Conservation (phyloP, 495 filamentous ascomycete species). For the Bombardia bombarda region DNA sequence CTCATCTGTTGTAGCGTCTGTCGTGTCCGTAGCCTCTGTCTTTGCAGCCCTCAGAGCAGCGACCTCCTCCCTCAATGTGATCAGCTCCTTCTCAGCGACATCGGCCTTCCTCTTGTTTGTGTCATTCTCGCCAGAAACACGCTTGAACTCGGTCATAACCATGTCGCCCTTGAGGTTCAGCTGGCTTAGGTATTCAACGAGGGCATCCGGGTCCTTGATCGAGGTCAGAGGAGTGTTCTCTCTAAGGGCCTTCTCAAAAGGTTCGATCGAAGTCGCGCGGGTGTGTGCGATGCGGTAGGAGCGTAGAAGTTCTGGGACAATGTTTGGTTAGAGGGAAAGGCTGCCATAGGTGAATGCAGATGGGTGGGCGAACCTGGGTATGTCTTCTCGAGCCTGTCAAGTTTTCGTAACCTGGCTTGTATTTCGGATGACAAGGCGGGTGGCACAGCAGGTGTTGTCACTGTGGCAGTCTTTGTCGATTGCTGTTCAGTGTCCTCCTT, state of each 20-base stretch:
- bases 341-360: not conserved
- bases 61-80: slow-evolving; percentile 42
- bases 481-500: not conserved
- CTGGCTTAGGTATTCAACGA: slow-evolving; percentile 93
- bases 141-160: slow-evolving; percentile 86
- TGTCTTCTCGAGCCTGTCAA: slow-evolving; percentile 79
- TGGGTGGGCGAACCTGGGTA: slow-evolving; percentile 63
- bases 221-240: slow-evolving; percentile 87
- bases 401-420: slow-evolving; percentile 58
- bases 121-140: slow-evolving; percentile 75
- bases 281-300: slow-evolving; percentile 88
- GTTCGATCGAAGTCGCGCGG: slow-evolving; percentile 75
- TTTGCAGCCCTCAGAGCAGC: slow-evolving; percentile 16
- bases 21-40: not conserved
- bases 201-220: slow-evolving; percentile 73
- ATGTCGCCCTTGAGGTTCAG: slow-evolving; percentile 79
- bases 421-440: too few relatives aligned
- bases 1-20: not conserved
- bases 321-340: not conserved
- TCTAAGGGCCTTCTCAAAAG: slow-evolving; percentile 81
- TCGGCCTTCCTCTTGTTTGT: slow-evolving; percentile 67
- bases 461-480: slow-evolving; percentile 1
- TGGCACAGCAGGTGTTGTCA: too few relatives aligned
- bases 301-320: slow-evolving; percentile 64
- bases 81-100: slow-evolving; percentile 57